Base-by-base conservation (phyloP, 495 filamentous ascomycete genomes). In the Margaritispora aquatica region DNA sequence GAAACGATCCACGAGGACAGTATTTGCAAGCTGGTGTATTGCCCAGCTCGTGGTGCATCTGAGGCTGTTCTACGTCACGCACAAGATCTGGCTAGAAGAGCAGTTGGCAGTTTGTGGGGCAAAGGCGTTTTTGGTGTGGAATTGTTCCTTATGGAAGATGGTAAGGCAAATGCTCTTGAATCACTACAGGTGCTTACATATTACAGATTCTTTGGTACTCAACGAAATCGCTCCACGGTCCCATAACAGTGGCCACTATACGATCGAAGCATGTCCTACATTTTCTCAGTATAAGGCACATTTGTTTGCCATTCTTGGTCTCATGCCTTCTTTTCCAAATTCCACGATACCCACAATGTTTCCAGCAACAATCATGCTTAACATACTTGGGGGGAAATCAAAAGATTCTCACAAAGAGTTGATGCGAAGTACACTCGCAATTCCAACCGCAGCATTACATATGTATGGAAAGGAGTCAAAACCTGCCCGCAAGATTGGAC, bases 41-140 rank as follows among this genome's bases (percentile, higher is more conserved):
- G 87, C 34, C 93, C 94, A 17, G 88, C 94, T 11, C 83, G 91
- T 52, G 78, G 79, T 49, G 82, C 95, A n/a, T 72, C 83, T 7
- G 75, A 80, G 2, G 70, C 72, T 1, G 78, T 86, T 57, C 81
- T 80, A 57, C 72, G 82, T 62, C 68, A 80, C 55, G 92, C 92
- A 2, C 87, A 90, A 68, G 79, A 86, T 20, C 74, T 97, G 10
- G 94, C 92, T 23, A 80, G 85, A 59, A 84, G 85, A 57, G 92
- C 92, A 20, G 83, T 97, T 54, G 80, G 80, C 46, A 84, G 81
- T 10, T 87, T 98, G 61, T 84, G 85, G 75, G 94, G 94, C 51
- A 88, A 92, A 63, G 94, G 94, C 58, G 88, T 96, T 29, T 98
- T 97, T 71, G 94, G 93, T 0, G 92, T 97, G 0, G 94, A 98